Percentiles rank a stretch among this genome's conserved stretches.
These are phyloP conservation scores for Chaetoceros muelleri DNA, from an alignment of 108 stramenopile species.

Conservation along the genomic window DNA sequence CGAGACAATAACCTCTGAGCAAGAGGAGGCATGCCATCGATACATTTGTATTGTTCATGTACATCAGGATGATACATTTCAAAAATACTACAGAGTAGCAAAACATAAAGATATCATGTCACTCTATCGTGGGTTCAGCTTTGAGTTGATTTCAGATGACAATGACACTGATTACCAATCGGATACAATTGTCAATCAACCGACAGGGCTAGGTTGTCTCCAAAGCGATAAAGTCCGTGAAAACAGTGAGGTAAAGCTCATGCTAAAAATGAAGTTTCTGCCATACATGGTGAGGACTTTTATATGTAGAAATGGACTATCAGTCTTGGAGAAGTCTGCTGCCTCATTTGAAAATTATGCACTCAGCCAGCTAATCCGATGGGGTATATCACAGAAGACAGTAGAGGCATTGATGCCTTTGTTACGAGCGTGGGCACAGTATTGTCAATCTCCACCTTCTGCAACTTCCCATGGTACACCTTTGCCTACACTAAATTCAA, in stretches of 20 bases:
- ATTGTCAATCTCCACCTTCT: slow-evolving; percentile 17
- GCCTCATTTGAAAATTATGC: slow-evolving; percentile 38
- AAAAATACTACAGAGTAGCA: slow-evolving; percentile 22
- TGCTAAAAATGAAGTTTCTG: slow-evolving; percentile 83
- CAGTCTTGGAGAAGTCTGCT: slow-evolving; percentile 23
- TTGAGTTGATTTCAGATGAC: slow-evolving; percentile 37
- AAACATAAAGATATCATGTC: slow-evolving; percentile 25
- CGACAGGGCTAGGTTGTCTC: too few relatives aligned
- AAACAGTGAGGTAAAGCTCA: slow-evolving; percentile 35
- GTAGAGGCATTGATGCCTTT: slow-evolving; percentile 54
- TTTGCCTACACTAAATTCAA: slow-evolving; percentile 27
- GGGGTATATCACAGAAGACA: slow-evolving; percentile 47
- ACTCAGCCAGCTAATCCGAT: slow-evolving; percentile 27
- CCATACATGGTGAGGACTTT: slow-evolving; percentile 86
- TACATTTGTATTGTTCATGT: slow-evolving; percentile 58
- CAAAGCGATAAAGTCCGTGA: too few relatives aligned
- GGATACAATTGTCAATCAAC: background rate
- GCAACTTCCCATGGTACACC: slow-evolving; percentile 6
- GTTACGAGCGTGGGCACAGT: slow-evolving; percentile 49
- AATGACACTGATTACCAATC: background rate
- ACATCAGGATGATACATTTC: slow-evolving; percentile 49
- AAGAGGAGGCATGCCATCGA: slow-evolving; percentile 5
- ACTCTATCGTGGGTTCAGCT: slow-evolving; percentile 70
- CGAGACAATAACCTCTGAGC: slow-evolving; percentile 10
- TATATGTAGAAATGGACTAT: slow-evolving; percentile 61